Conservation (phyloP, 2,329 filamentous ascomycete species). For the Didymellaceae sp. region DNA sequence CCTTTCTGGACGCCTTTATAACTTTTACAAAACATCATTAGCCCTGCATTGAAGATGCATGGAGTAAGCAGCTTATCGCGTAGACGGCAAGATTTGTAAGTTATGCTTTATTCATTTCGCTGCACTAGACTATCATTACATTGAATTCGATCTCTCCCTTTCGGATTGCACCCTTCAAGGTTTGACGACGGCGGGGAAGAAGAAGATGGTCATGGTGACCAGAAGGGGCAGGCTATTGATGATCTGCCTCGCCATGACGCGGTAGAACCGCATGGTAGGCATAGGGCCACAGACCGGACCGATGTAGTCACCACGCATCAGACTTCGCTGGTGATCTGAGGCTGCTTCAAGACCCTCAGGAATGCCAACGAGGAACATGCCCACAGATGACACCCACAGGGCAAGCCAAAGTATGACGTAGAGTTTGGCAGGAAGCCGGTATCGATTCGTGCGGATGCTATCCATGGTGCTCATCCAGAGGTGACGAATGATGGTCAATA, state of each 20-base stretch:
- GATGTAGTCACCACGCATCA: background rate
- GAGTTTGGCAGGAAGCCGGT: constrained; percentile 5
- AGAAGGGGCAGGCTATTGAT: constrained; percentile 1
- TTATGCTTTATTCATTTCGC: too few species aligned
- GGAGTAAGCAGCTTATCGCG: too few species aligned
- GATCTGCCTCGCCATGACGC: constrained; percentile 3
- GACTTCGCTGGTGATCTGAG: background rate
- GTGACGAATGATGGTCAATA: background rate
- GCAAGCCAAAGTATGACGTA: constrained; percentile 2
- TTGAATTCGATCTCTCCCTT: too few species aligned
- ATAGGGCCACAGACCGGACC: constrained; percentile 3
- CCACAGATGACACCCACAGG: constrained; percentile 1
- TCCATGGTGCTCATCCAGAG: constrained; percentile 1
- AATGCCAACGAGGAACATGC: background rate
- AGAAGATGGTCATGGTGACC: constrained; percentile 15
- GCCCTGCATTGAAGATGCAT: too few species aligned
- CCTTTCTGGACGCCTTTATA: too few species aligned
- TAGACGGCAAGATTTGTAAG: too few species aligned
- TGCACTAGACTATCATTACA: too few species aligned
- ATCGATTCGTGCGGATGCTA: constrained; percentile 13
- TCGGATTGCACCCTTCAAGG: background rate
- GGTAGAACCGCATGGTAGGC: background rate
- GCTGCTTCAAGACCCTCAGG: constrained; percentile 6
- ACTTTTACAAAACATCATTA: too few species aligned
- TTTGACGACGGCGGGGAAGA: constrained; percentile 13